phyloP scores from a whole-genome alignment of 257 asterid species.

The Pogostemon cablin region DNA sequence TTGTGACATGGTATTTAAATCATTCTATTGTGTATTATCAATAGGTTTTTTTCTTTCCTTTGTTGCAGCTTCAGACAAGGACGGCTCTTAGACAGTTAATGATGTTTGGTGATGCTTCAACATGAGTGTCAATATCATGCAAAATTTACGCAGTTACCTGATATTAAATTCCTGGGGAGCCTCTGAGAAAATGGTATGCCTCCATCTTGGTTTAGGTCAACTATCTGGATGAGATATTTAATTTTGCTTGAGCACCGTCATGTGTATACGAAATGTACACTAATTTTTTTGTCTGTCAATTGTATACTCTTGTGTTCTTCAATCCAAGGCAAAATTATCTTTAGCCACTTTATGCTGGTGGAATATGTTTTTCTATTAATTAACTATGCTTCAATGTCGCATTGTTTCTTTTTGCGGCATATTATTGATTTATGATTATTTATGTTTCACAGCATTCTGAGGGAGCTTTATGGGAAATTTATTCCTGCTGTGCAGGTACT shows the following conservation, averaged over 20 bases:
- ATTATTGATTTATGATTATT: conserved; percentile 28
- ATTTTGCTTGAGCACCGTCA: conserved; percentile 17
- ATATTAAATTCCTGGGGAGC: conserved; percentile 27
- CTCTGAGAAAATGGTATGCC: conserved; percentile 37
- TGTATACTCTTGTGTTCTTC: conserved; percentile 5
- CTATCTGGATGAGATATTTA: conserved; percentile 28
- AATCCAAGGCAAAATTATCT: neutral
- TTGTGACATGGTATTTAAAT: conserved; percentile 22
- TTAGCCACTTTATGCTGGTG: neutral
- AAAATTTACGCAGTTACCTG: conserved; percentile 31
- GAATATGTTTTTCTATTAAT: neutral
- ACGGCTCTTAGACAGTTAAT: conserved; percentile 61
- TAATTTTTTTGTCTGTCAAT: conserved; percentile 8
- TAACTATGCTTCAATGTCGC: conserved; percentile 18
- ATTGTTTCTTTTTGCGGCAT: conserved; percentile 35
- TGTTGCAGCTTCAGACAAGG: conserved; percentile 71
- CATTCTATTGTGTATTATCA: conserved; percentile 29
- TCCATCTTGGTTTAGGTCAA: conserved; percentile 31
- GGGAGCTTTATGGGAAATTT: conserved; percentile 38
- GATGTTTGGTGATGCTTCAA: conserved; percentile 58
- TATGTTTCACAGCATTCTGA: conserved; percentile 31
- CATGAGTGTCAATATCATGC: conserved; percentile 41
- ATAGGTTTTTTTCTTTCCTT: conserved; percentile 12
- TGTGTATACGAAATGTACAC: neutral
- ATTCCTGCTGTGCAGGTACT: conserved; percentile 35